Base-by-base conservation (phyloP, 352 stramenopile species). In the Pythium aphanidermatum region DNA sequence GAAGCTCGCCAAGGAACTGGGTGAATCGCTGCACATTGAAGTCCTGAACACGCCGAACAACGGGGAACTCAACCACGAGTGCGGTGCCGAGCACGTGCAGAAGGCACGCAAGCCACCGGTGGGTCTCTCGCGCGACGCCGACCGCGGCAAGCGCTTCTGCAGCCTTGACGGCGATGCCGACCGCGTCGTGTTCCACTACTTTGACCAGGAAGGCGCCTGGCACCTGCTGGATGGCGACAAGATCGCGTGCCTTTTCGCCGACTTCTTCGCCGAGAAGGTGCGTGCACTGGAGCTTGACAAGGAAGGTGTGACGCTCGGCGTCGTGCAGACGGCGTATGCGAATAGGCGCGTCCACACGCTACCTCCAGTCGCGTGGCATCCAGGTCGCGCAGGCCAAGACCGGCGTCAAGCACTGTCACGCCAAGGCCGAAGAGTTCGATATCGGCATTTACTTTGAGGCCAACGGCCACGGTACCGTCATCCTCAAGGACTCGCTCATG, bases 361-460 rank as follows among this genome's bases (percentile, higher is more conserved):
- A 97, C 72, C 58, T 94, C 38, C 50, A 95, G 55, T 68, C 68
- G 23, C 64, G 68, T 25, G 67, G 61, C 37, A 79, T 95, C 39
- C 65, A 60, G 27, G 83, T 98, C 13, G 62, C 70, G 11, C 77
- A 96, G 60, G 90, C 95, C 44, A 98, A 98, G 75, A 99, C 96
- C 5, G 96, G 96, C 36, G 96, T 99, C 39, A 99, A 99, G 74
- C 92, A 97, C 63, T 93, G 98, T 39, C 96, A 99, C 68, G 80
- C 96, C 42, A 94, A 96, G 52, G 91, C 96, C 16, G 67, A 83
- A 30, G 64, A 97, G 46, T 99, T 96, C 63, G 97, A 99, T 69
- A 84, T 99, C 49, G 96, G 96, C 26, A 85, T 99, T 31, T 99
- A 99, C 80, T 99, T 99, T 69, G 97, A 99, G 70, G 87, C 97